Evolutionary conservation across 805 yeast genomes (phyloP), one percentile per base, ranked within the genome.

Genomic region (Candida verbasci): DNA sequence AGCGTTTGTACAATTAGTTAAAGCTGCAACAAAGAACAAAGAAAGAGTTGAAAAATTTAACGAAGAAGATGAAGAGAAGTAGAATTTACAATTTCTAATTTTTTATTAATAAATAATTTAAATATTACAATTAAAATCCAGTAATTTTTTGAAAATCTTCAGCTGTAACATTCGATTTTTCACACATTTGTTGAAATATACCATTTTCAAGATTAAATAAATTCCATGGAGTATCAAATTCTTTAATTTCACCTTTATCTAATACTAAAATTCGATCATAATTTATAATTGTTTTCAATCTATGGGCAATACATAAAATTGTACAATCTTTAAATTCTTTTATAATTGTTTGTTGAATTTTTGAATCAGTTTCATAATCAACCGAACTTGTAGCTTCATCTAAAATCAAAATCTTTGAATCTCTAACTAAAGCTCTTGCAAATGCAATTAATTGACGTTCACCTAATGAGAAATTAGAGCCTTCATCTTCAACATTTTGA

Each of bases 351-450:
- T 62, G 48, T 55, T 87, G 96, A 45, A 87, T 83, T 54, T 78
- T 76, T 6, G 84, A 70, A 58, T 87, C 96, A 0, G 96, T 86
- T 48, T 83, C 88, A 52, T 86, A 87, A 61, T 87, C 96, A 42
- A 87, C 86, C 25, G 81, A 74, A 0, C 83, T 75, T 0, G 87
- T 80, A 24, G 86, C 96, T 60, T 87, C 96, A 56, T 87, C 96
- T 42, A 87, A 62, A 43, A 87, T 86, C 42, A 87, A 68, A 42
- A 87, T 80, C 56, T 79, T 81, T 3, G 93, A 74, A 21, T 82
- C 77, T 31, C 89, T 72, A 23, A 87, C 81, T 49, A 88, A 66
- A 0, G 95, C 95, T 46, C 96, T 72, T 2, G 95, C 91, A 45
- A 87, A 72, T 9, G 94, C 86, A 55, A 87, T 64, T 45, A 83